Percentiles rank a stretch among this genome's conserved stretches.
Evolutionary conservation across 139 green algal species (phyloP).

Genomic region (Chlorella ohadii): DNA sequence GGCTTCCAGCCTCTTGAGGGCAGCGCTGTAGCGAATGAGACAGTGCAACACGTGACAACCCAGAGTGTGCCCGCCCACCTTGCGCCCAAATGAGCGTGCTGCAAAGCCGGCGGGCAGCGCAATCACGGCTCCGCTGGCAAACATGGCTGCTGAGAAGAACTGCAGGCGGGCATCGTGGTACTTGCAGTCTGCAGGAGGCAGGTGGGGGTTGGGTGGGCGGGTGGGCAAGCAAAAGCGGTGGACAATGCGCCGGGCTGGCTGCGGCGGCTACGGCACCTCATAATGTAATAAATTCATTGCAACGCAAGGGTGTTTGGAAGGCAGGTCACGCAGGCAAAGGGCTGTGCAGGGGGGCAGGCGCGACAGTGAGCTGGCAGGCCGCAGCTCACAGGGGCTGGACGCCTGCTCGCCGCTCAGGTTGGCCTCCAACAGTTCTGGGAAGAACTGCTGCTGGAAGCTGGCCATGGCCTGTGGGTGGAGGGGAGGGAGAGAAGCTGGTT

Average conservation of each 20-base stretch:
- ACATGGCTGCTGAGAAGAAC: constrained; percentile 78
- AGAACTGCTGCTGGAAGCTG: constrained; percentile 26
- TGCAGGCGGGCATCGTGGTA: constrained; percentile 68
- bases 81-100: constrained; percentile 48
- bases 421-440: constrained; percentile 22
- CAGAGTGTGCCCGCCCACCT: no score
- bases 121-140: constrained; percentile 48
- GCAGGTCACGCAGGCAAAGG: no score
- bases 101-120: constrained; percentile 29
- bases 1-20: no score
- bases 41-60: no score
- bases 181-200: constrained; percentile 34
- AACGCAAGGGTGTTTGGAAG: no score
- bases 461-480: not conserved
- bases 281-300: no score
- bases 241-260: no score
- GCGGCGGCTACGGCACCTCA: no score
- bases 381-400: constrained; percentile 2
- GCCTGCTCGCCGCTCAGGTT: not conserved
- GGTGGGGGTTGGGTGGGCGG: no score
- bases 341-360: not conserved
- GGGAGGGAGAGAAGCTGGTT: no score
- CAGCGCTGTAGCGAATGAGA: no score
- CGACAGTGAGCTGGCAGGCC: not conserved
- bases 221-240: not conserved